phyloP scores from a whole-genome alignment of 1,284 basidiomycete species.

The Anthracocystis setariae region DNA sequence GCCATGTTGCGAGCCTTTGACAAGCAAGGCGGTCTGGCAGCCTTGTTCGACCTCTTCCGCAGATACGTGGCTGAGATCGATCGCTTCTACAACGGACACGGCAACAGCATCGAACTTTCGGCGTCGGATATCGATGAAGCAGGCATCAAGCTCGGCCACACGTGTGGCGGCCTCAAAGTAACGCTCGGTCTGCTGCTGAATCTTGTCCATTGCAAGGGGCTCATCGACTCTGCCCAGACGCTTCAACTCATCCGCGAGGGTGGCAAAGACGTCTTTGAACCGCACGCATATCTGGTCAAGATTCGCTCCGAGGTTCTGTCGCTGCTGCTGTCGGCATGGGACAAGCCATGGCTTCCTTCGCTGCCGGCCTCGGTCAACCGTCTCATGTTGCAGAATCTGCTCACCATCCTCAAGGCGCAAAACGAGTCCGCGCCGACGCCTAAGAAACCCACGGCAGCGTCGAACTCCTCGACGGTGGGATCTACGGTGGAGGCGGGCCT shows the following conservation, averaged over 20 bases:
- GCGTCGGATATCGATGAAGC: conserved; percentile 40
- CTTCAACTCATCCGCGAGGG: conserved; percentile 70
- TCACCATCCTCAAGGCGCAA: conserved; percentile 84
- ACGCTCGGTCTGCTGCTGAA: conserved; percentile 81
- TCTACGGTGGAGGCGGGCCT: conserved; percentile 14
- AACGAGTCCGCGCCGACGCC: conserved; percentile 61
- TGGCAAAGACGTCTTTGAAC: conserved; percentile 73
- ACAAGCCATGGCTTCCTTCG: conserved; percentile 82
- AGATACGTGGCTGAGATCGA: conserved; percentile 75
- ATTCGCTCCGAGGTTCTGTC: conserved; percentile 80
- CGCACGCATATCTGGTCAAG: conserved; percentile 84
- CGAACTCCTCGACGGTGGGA: conserved; percentile 9
- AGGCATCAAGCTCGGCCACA: conserved; percentile 71
- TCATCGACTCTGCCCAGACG: conserved; percentile 88
- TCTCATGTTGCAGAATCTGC: conserved; percentile 79
- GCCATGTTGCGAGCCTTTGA: conserved; percentile 82
- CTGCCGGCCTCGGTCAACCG: conserved; percentile 73
- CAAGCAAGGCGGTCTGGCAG: conserved; percentile 77
- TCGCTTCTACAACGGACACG: conserved; percentile 71
- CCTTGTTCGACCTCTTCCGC: conserved; percentile 75
- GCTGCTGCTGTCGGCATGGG: conserved; percentile 79
- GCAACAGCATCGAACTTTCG: conserved; percentile 26
- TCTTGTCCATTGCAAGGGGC: conserved; percentile 80
- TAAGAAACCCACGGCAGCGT: conserved; percentile 19
- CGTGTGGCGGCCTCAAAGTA: conserved; percentile 83